A percentile compares a stretch with the other conserved stretches of the same genome.
Conservation (phyloP, 345 rosid species). For the Gossypium ekmanianum region DNA sequence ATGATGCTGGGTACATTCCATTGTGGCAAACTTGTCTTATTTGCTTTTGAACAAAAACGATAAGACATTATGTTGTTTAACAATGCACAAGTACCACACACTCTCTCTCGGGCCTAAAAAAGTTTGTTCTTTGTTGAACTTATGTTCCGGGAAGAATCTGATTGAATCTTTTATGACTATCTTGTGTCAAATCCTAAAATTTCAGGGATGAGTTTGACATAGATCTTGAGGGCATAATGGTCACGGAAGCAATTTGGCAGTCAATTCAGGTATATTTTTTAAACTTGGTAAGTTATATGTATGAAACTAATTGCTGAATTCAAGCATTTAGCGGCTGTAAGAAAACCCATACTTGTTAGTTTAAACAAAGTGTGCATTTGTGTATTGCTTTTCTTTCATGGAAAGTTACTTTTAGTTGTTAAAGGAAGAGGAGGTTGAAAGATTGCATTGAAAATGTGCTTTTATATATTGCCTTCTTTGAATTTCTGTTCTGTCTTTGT, state of each 20-base stretch:
- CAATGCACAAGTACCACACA: background rate
- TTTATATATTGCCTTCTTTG: background rate
- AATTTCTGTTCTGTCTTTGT: background rate
- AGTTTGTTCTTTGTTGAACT: background rate
- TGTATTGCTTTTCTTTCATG: background rate
- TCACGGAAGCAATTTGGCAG: constrained; percentile 96
- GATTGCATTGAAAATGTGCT: background rate
- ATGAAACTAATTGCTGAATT: constrained; percentile 3
- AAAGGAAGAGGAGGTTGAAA: background rate
- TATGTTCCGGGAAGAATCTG: background rate
- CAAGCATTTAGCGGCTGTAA: background rate
- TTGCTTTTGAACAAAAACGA: background rate
- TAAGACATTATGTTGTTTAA: background rate
- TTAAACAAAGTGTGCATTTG: background rate
- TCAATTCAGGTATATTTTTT: constrained; percentile 68
- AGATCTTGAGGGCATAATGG: constrained; percentile 98
- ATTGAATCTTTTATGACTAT: background rate
- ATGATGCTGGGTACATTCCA: too few species aligned
- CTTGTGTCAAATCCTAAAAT: constrained; percentile 17
- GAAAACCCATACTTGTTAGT: background rate
- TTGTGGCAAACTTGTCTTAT: background rate
- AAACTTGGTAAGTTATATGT: background rate
- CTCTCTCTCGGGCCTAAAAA: background rate
- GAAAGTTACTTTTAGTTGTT: background rate
- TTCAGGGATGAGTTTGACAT: constrained; percentile 82